Base-by-base conservation (phyloP, 164 flowering plant genomes). In the Vitis cinerea region DNA sequence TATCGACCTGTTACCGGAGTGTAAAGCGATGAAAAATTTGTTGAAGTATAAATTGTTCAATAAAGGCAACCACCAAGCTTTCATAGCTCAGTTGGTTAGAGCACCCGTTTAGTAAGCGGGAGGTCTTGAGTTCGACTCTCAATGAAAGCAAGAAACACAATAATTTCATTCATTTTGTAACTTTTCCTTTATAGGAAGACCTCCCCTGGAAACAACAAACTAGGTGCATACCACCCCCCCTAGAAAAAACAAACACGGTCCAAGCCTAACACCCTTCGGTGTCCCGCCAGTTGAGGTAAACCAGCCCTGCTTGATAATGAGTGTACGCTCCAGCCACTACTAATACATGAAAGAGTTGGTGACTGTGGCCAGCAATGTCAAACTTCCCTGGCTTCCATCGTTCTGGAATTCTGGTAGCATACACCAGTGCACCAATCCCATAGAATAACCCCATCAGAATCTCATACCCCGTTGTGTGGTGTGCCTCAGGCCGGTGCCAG, bases 21-120 rank as follows among this genome's bases (percentile, higher is more conserved):
- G 27, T 23, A 23, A 23, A 0, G 2, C 27, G 27, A 23, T 23
- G 27, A 23, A 23, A 23, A 2, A 23, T 23, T 23, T 23, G 2
- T 23, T 1, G 27, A 23, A 23, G 27, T 23, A 23, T 23, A 1
- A 23, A 23, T 23, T 23, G 27, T 23, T 23, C 27, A 23, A 1
- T 23, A 23, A 23, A 19, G 23, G 23, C 23, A 31, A 6, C 44
- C 6, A 31, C 0, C 44, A 31, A 2, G 86, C 82, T 83, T 78
- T 83, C 83, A 72, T 81, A 83, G 83, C 86, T 83, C 84, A 83
- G 86, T 79, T 81, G 88, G 98, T 91, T 93, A 93, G 97, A 93
- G 95, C 98, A 91, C 92, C 97, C 97, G 91, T 93, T 93, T 91
- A 88, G 97, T 93, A 91, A 93, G 97, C 93, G 93, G 95, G 97